Conservation (phyloP, 306 rosid species). For the Malus sieversii region DNA sequence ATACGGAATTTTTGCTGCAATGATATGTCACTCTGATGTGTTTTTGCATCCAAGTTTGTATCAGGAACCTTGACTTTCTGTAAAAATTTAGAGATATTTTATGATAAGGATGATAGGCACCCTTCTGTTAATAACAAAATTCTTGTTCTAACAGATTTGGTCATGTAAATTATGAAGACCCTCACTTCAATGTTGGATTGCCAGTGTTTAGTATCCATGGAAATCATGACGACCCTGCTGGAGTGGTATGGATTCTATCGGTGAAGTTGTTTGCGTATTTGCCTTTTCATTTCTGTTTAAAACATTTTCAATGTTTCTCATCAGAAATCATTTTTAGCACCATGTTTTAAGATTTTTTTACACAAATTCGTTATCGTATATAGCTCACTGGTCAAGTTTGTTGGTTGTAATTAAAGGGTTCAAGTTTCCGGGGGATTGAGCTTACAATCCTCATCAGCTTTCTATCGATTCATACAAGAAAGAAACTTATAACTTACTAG, state of each 20-base stretch:
- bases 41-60: not conserved
- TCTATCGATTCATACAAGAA: not conserved
- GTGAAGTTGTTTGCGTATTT: not conserved
- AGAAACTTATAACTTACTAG: not conserved
- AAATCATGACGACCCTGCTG: conserved; percentile 97
- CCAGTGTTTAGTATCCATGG: conserved; percentile 98
- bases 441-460: not conserved
- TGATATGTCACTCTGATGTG: not conserved
- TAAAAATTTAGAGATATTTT: not conserved
- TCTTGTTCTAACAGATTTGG: conserved; percentile 60
- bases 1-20: no score
- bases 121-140: not conserved
- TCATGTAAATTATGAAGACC: conserved; percentile 95
- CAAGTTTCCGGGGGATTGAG: not conserved
- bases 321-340: not conserved
- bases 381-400: not conserved
- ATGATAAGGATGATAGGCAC: not conserved
- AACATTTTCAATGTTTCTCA: not conserved
- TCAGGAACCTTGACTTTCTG: not conserved
- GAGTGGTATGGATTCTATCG: conserved; percentile 66
- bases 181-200: conserved; percentile 92
- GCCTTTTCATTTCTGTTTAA: not conserved
- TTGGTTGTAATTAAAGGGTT: not conserved
- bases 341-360: not conserved
- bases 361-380: not conserved